Percentiles rank a stretch among this genome's conserved stretches.
Conservation (phyloP, 2,329 filamentous ascomycete genomes). For the Cytospora schulzeri region DNA sequence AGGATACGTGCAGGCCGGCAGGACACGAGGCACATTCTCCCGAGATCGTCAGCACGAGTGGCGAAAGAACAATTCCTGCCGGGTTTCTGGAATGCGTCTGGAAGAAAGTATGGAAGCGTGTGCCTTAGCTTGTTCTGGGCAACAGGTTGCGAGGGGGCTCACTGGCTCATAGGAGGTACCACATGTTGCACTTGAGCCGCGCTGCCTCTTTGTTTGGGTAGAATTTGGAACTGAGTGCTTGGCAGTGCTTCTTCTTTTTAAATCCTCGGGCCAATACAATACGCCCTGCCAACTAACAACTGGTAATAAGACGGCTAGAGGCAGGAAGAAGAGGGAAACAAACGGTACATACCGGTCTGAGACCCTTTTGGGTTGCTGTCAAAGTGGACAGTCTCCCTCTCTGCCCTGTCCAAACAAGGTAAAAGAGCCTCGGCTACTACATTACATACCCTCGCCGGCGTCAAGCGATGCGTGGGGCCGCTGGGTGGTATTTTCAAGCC, state of each 20-base stretch:
- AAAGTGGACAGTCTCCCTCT: background rate
- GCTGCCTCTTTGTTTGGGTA: background rate
- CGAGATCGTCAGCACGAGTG: conserved; percentile 23
- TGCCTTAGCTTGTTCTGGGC: background rate
- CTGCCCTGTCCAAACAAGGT: background rate
- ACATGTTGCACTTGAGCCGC: background rate
- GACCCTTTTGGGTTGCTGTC: background rate
- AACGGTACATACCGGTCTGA: background rate
- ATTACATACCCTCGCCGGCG: background rate
- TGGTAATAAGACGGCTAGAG: background rate
- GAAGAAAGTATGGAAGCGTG: conserved; percentile 1
- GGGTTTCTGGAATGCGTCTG: conserved; percentile 25
- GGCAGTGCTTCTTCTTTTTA: background rate
- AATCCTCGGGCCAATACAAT: background rate
- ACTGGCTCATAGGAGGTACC: background rate
- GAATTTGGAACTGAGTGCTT: background rate
- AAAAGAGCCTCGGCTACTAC: background rate
- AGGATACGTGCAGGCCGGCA: background rate
- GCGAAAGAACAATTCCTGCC: conserved; percentile 24
- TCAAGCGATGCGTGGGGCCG: background rate
- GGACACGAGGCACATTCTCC: conserved; percentile 1
- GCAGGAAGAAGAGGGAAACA: background rate
- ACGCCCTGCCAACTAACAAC: background rate
- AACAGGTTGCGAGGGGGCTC: background rate
- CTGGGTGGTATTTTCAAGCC: background rate